phyloP scores from a whole-genome alignment of 345 rosid species.

The Eucalyptus pumila region DNA sequence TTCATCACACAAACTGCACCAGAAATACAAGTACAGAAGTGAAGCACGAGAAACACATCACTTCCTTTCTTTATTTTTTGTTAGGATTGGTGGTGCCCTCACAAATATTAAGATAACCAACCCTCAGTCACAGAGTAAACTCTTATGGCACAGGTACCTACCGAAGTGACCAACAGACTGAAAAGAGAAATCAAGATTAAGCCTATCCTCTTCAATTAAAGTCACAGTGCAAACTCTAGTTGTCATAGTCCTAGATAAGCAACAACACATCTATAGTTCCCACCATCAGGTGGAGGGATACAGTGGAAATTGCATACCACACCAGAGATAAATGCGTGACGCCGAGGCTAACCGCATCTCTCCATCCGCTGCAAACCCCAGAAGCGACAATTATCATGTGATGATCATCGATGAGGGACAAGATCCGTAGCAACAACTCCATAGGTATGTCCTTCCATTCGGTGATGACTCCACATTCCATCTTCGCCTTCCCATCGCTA shows the following conservation, averaged over 20 bases:
- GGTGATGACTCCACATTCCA: constrained; percentile 38
- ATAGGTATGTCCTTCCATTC: constrained; percentile 91
- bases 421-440: constrained; percentile 64
- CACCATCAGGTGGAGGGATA: background rate
- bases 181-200: background rate
- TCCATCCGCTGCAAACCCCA: constrained; percentile 89
- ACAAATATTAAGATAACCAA: background rate
- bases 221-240: background rate
- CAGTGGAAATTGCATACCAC: constrained; percentile 28
- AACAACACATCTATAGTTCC: background rate
- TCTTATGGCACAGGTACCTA: background rate
- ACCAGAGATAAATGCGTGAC: constrained; percentile 71
- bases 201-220: background rate
- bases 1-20: background rate
- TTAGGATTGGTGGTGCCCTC: background rate
- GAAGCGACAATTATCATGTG: constrained; percentile 68
- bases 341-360: constrained; percentile 76
- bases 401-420: constrained; percentile 73
- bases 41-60: background rate
- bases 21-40: background rate
- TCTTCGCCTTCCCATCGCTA: constrained; percentile 4
- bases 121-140: background rate
- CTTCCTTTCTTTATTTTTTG: background rate
- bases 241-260: background rate
- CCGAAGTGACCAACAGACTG: background rate